Base-by-base conservation (phyloP, 1,284 basidiomycete species). In the Cutaneotrichosporon sp. region DNA sequence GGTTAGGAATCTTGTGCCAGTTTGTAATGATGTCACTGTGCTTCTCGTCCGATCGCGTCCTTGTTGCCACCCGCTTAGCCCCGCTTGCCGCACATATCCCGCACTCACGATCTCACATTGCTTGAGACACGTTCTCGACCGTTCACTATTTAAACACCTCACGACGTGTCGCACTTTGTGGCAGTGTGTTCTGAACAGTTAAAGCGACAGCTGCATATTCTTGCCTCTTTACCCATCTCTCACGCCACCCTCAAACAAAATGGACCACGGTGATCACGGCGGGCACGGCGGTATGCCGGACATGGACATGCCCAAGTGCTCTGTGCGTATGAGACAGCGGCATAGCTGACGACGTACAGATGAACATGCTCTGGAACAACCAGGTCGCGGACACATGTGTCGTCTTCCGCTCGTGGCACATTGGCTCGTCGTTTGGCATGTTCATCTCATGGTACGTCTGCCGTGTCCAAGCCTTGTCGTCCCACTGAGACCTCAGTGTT, bases 321-420 rank as follows among this genome's bases (percentile, higher is more conserved):
- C 39, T 13, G 56, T n/a, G n/a, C n/a, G n/a, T 58, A 26, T 1
- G 56, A 23, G 12, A 22, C n/a, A 14, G 20, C 36, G 8, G n/a
- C n/a, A n/a, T n/a, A 23, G 20, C 51, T 48, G 17, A 49, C 46
- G n/a, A 45, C 36, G 17, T 23, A 10, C 26, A 76, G 74, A 73
- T 75, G 74, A 72, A 75, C 65, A 76, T 76, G 74, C 65, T 76
- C 15, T 76, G 73, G 74, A 76, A 76, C 54, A 63, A 62, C 41
- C 68, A 75, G 39, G 62, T 75, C 39, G 59, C 56, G 23, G 63
- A 72, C 51, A 64, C 63, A n/a, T 74, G 72, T 43, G 69, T 74
- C 37, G 72, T 74, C 9, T 72, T 73, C 54, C 46, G 55, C 18
- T 65, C 64, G 33, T 76, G 74, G 74, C 70, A 74, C 54, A 73